Base-by-base conservation (phyloP, 495 filamentous ascomycete genomes). In the Xylaria castorea region DNA sequence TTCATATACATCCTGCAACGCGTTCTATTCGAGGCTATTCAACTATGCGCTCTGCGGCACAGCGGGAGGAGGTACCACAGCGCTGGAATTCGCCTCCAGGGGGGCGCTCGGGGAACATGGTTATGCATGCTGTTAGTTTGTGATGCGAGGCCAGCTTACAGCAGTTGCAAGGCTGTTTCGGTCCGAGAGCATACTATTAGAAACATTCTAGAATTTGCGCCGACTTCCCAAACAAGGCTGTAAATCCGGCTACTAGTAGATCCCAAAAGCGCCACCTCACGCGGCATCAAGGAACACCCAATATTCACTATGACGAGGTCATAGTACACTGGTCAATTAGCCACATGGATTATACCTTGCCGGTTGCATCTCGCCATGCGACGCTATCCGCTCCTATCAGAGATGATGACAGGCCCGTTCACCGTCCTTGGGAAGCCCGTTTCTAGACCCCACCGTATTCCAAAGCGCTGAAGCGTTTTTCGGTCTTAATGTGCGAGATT, bases 151-250 rank as follows among this genome's bases (percentile, higher is more conserved):
- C 38, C 12, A 46, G 8, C 22, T 51, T 22, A 48, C 20, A 53
- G 20, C 9, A 34, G 11, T 38, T n/a, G 12, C 63, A 5, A 51
- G 42, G 44, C 63, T 55, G 65, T 67, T 53, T 67, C 48, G 65
- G 65, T 40, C 66, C 50, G 66, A 57, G 27, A 57, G 12, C 66
- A 53, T 27, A 11, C 64, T 57, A n/a, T n/a, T 48, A 48, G 68
- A 70, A 70, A 30, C 27, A 16, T 50, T 70, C 68, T 70, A 70
- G 68, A 71, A 71, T 20, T 40, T 5, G 40, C 9, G 27, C 11
- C 44, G 20, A 53, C 18, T 64, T 63, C 58, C 68, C n/a, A 64
- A 71, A 64, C 44, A 25, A 55, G 68, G 42, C 46, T 63, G 58
- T 64, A 46, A 71, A n/a, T 42, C 68, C 68, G 68, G 11, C 58